Percentiles rank a stretch among this genome's conserved stretches.
Conservation (phyloP, 495 filamentous ascomycete genomes). For the Penicillium angulare region DNA sequence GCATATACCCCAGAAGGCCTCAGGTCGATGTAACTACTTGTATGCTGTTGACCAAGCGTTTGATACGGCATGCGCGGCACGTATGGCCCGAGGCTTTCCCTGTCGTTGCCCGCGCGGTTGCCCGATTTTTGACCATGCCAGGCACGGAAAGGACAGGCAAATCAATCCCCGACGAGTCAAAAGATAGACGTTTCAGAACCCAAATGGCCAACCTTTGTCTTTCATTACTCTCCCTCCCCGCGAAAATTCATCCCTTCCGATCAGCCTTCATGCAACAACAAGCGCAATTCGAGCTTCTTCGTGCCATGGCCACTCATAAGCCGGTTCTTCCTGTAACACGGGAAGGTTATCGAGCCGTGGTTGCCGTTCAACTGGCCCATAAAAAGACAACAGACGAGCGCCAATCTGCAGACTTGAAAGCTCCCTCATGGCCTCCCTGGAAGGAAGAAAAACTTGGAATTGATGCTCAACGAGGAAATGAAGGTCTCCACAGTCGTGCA, state of each 20-base stretch:
- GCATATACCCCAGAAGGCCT: constrained; percentile 1
- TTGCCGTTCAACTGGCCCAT: constrained; percentile 60
- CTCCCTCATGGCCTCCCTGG: constrained; percentile 69
- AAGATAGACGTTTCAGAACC: constrained; percentile 26
- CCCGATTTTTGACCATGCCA: constrained; percentile 29
- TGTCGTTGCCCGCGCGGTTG: constrained; percentile 41
- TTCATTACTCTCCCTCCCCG: constrained; percentile 52
- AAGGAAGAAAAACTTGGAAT: constrained; percentile 60
- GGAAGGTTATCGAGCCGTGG: constrained; percentile 62
- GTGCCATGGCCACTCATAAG: constrained; percentile 56
- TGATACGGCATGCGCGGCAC: constrained; percentile 57
- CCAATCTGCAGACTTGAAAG: constrained; percentile 58
- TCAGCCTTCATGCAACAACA: constrained; percentile 51
- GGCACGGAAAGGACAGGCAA: neutral
- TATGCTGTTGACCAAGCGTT: constrained; percentile 43
- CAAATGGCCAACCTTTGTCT: constrained; percentile 54
- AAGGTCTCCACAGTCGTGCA: constrained; percentile 59
- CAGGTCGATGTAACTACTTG: constrained; percentile 28
- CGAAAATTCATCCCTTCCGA: constrained; percentile 47
- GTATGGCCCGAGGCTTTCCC: constrained; percentile 57
- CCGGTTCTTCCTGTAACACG: constrained; percentile 57
- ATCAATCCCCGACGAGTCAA: constrained; percentile 1
- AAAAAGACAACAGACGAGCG: constrained; percentile 59
- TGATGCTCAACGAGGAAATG: constrained; percentile 53
- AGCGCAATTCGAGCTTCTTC: constrained; percentile 63